Conservation (phyloP, 495 filamentous ascomycete species). For the Penicillium fimorum region DNA sequence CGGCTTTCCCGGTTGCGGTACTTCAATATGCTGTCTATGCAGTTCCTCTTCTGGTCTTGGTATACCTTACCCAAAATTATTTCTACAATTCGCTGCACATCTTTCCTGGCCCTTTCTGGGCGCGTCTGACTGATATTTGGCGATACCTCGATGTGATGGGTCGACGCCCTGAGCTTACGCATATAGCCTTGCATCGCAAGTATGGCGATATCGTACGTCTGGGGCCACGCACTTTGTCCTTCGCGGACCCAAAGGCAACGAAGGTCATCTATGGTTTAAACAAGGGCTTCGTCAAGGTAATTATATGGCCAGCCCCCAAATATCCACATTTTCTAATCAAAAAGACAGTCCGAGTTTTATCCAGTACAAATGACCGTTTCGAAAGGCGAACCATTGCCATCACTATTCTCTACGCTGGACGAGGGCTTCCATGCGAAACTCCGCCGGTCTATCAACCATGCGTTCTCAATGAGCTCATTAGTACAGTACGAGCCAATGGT, state of each 20-base stretch:
- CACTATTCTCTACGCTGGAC: constrained; percentile 76
- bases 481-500: constrained; percentile 75
- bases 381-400: constrained; percentile 62
- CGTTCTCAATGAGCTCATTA: constrained; percentile 71
- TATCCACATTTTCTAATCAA: neutral
- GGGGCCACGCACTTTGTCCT: constrained; percentile 65
- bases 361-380: constrained; percentile 64
- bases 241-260: constrained; percentile 63
- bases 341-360: constrained; percentile 64
- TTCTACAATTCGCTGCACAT: constrained; percentile 44
- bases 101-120: constrained; percentile 67
- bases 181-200: constrained; percentile 64
- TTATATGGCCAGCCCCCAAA: constrained; percentile 6
- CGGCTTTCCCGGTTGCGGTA: neutral
- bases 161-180: constrained; percentile 61
- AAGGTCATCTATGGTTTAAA: constrained; percentile 79
- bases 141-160: constrained; percentile 64
- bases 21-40: neutral
- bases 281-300: constrained; percentile 76
- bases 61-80: neutral
- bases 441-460: constrained; percentile 65
- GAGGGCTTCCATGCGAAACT: constrained; percentile 72
- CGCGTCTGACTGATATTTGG: constrained; percentile 67
- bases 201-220: constrained; percentile 71
- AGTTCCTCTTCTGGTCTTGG: neutral